Evolutionary conservation across 345 rosid species (phyloP).

Genomic region (Lepidium africanum): DNA sequence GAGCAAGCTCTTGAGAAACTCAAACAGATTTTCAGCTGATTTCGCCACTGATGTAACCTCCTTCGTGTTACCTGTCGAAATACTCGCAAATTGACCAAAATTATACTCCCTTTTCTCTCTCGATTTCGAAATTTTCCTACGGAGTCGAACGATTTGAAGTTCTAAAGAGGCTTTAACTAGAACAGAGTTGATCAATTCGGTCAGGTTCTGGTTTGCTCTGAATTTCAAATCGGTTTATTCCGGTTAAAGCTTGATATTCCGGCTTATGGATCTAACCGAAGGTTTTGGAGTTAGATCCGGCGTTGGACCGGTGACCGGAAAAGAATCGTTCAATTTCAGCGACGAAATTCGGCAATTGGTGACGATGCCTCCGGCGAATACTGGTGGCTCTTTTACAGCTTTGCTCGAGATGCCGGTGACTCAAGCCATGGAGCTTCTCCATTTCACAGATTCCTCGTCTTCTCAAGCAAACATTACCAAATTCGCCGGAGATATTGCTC

Average conservation of each 20-base stretch:
- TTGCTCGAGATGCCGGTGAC: conserved; percentile 56
- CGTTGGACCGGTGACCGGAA: conserved; percentile 13
- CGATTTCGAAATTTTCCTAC: not conserved
- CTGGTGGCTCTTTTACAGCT: conserved; percentile 56
- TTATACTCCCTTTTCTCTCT: not conserved
- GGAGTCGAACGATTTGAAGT: not conserved
- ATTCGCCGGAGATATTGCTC: conserved; percentile 25
- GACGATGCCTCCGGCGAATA: conserved; percentile 34
- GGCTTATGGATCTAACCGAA: conserved; percentile 32
- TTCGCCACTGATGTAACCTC: conserved; percentile 5
- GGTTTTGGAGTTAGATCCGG: conserved; percentile 41
- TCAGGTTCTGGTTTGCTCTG: not conserved
- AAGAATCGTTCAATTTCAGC: conserved; percentile 37
- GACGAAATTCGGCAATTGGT: conserved; percentile 43
- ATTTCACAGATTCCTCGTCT: conserved; percentile 13
- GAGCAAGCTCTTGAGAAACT: not conserved
- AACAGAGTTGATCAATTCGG: conserved; percentile 5
- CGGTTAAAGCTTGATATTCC: conserved; percentile 29
- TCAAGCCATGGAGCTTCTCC: conserved; percentile 57
- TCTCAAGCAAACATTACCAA: not conserved
- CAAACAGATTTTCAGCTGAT: not conserved
- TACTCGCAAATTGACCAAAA: not conserved
- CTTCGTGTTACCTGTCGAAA: not conserved
- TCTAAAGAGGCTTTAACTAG: not conserved
- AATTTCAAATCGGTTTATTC: conserved; percentile 6